phyloP scores from a whole-genome alignment of 2,329 filamentous ascomycete genomes.

The Monosporascus sp. region DNA sequence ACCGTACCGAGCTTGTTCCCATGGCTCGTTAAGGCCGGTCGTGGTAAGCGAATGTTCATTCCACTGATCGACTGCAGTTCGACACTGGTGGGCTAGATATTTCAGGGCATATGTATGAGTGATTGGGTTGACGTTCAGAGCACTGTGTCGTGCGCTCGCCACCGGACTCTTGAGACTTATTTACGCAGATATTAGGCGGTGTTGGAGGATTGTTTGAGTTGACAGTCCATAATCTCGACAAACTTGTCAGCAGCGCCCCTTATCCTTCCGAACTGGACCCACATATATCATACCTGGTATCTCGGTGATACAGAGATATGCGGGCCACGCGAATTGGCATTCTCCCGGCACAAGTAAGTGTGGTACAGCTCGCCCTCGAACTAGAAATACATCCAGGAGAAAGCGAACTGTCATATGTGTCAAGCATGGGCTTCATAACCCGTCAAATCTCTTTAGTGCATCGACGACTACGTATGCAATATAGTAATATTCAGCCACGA shows the following conservation, averaged over 20 bases:
- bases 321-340: slow-evolving; percentile 30
- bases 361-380: slow-evolving; percentile 27
- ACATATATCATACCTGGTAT: slow-evolving; percentile 22
- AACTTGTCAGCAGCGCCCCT: no score
- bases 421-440: slow-evolving; percentile 25
- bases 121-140: no score
- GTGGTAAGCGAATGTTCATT: no score
- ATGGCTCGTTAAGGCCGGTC: slow-evolving; percentile 28
- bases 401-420: slow-evolving; percentile 33
- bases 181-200: slow-evolving; percentile 22
- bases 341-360: slow-evolving; percentile 32
- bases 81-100: no score
- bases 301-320: slow-evolving; percentile 31
- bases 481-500: no score
- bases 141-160: no score
- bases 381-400: slow-evolving; percentile 32
- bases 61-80: no score
- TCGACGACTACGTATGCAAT: no score
- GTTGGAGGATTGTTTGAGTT: slow-evolving; percentile 25
- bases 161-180: no score
- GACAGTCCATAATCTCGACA: slow-evolving; percentile 20
- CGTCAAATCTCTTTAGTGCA: no score
- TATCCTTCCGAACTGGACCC: no score
- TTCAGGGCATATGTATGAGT: no score
- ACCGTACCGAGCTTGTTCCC: slow-evolving; percentile 31